Percentiles rank a stretch among this genome's conserved stretches.
These are phyloP conservation scores for Penicillium tannophilum DNA, from an alignment of 495 filamentous ascomycete species.

Conservation along the genomic window DNA sequence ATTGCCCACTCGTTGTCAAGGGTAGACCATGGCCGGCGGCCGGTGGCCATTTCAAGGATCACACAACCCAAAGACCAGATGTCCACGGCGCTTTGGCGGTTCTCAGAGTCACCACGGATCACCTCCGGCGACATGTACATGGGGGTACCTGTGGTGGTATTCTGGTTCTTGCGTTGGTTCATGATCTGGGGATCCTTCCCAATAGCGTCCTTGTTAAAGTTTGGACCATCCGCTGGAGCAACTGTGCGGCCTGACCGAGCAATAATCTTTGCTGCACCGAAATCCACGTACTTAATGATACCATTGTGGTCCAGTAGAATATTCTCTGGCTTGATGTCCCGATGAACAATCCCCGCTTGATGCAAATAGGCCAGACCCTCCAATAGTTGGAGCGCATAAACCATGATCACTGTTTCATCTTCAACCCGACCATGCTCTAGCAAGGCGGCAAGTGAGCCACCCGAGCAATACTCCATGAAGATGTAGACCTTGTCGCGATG, in stretches of 20 bases:
- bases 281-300: slow-evolving; percentile 98
- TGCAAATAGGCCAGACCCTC: slow-evolving; percentile 96
- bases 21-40: slow-evolving; percentile 92
- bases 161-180: slow-evolving; percentile 65
- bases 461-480: slow-evolving; percentile 99
- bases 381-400: slow-evolving; percentile 93
- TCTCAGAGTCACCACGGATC: slow-evolving; percentile 77
- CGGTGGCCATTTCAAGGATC: slow-evolving; percentile 96
- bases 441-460: slow-evolving; percentile 86
- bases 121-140: slow-evolving; percentile 99
- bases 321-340: slow-evolving; percentile 99
- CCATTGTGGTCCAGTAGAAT: slow-evolving; percentile 97
- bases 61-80: slow-evolving; percentile 98
- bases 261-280: slow-evolving; percentile 96
- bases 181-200: slow-evolving; percentile 35
- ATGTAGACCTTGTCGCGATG: slow-evolving; percentile 98
- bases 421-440: slow-evolving; percentile 96
- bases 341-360: slow-evolving; percentile 85
- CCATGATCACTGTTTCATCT: slow-evolving; percentile 97
- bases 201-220: slow-evolving; percentile 37
- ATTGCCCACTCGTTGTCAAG: slow-evolving; percentile 99
- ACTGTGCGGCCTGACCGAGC: slow-evolving; percentile 90
- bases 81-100: slow-evolving; percentile 87
- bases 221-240: slow-evolving; percentile 58
- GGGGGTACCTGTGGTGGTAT: slow-evolving; percentile 94